A percentile compares a stretch with the other conserved stretches of the same genome.
Evolutionary conservation across 2,329 filamentous ascomycete species (phyloP).

Genomic region (Rachicladosporium sp.): DNA sequence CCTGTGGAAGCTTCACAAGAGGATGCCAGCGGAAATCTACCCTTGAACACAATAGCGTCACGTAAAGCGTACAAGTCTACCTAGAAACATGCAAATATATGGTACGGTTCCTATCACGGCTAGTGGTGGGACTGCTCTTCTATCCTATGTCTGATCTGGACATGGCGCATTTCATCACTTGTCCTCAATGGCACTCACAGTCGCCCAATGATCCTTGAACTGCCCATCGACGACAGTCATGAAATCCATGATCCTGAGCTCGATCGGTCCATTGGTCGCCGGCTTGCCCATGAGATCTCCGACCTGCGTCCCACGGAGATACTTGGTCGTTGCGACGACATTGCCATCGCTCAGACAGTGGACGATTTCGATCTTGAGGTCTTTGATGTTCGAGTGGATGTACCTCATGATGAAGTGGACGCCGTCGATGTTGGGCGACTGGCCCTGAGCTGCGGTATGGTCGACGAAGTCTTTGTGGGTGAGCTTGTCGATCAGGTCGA

Average conservation of each 20-base stretch:
- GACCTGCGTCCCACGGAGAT: constrained; percentile 4
- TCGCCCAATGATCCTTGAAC: constrained; percentile 4
- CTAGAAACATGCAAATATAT: too few relatives aligned
- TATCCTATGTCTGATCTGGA: too few relatives aligned
- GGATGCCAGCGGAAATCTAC: too few relatives aligned
- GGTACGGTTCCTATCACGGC: too few relatives aligned
- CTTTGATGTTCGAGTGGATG: constrained; percentile 1
- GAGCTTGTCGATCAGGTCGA: constrained; percentile 3
- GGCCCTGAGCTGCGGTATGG: constrained; percentile 1
- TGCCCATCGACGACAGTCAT: background rate
- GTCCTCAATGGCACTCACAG: background rate
- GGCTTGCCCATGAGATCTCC: constrained; percentile 3
- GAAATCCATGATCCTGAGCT: constrained; percentile 5
- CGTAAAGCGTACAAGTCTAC: too few relatives aligned
- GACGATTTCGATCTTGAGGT: constrained; percentile 1
- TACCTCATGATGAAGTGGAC: constrained; percentile 1
- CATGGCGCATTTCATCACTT: too few relatives aligned
- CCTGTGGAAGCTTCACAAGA: too few relatives aligned
- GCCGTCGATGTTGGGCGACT: background rate
- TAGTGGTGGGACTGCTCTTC: too few relatives aligned
- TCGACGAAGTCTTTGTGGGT: constrained; percentile 3
- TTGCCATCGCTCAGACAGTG: constrained; percentile 4
- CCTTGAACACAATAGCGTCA: too few relatives aligned
- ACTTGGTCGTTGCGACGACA: constrained; percentile 4
- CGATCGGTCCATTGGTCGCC: constrained; percentile 1